Conservation (phyloP, 208 protist species). For the Leishmania guyanensis region DNA sequence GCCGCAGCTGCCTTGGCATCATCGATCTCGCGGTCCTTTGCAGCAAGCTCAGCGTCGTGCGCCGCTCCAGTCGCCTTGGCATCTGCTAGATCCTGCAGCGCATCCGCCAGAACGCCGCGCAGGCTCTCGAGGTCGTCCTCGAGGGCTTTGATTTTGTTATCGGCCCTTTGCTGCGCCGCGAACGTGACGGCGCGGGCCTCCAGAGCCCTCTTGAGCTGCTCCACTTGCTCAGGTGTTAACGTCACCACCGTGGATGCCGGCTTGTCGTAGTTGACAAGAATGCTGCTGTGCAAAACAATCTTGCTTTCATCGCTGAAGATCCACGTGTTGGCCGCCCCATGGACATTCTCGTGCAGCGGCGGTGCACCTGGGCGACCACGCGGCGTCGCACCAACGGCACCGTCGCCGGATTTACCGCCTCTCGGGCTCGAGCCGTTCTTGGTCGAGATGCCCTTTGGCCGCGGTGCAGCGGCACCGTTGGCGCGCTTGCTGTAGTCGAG, state of each 20-base stretch:
- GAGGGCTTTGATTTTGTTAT: conserved; percentile 24
- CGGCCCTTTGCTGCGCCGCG: conserved; percentile 32
- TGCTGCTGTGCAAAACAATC: conserved; percentile 23
- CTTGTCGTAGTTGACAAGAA: conserved; percentile 44
- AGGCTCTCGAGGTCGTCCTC: conserved; percentile 34
- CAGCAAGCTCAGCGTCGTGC: conserved; percentile 17
- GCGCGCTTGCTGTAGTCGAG: conserved; percentile 7
- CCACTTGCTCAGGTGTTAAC: conserved; percentile 41
- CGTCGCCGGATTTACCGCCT: background rate
- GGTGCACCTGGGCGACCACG: conserved; percentile 21
- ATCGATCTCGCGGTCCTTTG: conserved; percentile 25
- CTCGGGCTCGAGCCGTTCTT: background rate
- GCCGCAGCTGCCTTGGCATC: conserved; percentile 7
- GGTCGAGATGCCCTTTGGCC: background rate
- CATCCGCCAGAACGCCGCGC: conserved; percentile 33
- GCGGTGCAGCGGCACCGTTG: background rate
- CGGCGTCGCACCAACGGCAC: background rate
- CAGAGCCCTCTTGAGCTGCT: conserved; percentile 34
- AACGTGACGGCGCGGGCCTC: conserved; percentile 23
- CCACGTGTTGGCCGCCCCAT: conserved; percentile 19
- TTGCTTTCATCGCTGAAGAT: conserved; percentile 16
- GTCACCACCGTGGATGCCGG: conserved; percentile 33
- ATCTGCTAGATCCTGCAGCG: conserved; percentile 30
- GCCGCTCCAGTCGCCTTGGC: conserved; percentile 24
- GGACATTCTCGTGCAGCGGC: conserved; percentile 23